Conservation (phyloP, 306 rosid species). For the Vigna reflexopilosa region DNA sequence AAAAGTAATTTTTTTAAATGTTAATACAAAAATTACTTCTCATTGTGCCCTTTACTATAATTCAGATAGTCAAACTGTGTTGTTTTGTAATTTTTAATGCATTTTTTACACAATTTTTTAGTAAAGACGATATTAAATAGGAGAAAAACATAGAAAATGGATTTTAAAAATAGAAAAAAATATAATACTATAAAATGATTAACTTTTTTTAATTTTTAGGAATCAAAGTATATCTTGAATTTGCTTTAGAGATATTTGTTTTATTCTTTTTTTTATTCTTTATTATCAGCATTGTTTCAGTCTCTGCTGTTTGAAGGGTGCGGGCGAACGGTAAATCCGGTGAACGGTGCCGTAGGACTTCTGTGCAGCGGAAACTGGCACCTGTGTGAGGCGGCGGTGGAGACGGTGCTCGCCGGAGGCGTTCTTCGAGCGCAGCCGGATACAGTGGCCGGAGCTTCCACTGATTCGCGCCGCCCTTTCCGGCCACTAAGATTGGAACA, state of each 20-base stretch:
- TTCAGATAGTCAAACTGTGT: too few species aligned
- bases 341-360: not conserved
- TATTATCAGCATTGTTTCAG: slow-evolving; percentile 1
- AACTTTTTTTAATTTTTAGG: not conserved
- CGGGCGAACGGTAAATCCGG: slow-evolving; percentile 5
- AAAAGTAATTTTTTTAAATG: too few species aligned
- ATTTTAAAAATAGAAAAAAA: not conserved
- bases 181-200: not conserved
- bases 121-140: too few species aligned
- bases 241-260: not conserved
- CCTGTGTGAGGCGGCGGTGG: not conserved
- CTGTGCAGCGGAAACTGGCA: slow-evolving; percentile 1
- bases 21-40: too few species aligned
- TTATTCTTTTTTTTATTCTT: not conserved
- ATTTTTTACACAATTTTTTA: too few species aligned
- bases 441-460: not conserved
- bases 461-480: not conserved
- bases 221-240: not conserved
- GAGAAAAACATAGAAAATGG: too few species aligned
- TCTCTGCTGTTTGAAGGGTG: slow-evolving; percentile 5
- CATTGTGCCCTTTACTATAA: too few species aligned
- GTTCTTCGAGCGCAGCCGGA: not conserved
- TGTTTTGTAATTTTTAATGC: too few species aligned
- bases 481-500: too few species aligned
- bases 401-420: not conserved